These are phyloP conservation scores for Leccinum longicurvipes DNA, from an alignment of 768 basidiomycete genomes.

Conservation along the genomic window DNA sequence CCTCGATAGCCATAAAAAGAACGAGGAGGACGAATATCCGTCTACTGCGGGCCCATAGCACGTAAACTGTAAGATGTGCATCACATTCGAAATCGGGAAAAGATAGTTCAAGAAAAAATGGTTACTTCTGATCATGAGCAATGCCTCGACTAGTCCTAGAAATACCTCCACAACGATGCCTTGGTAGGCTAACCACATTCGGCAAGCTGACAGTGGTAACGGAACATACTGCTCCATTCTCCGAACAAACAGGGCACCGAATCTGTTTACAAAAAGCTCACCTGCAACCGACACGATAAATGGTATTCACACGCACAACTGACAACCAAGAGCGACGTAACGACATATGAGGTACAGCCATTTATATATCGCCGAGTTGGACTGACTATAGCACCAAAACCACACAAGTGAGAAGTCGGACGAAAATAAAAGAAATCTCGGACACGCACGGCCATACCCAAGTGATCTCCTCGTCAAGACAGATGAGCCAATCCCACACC, in stretches of 20 bases:
- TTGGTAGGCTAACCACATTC: constrained; percentile 11
- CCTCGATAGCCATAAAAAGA: not conserved
- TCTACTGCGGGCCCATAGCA: constrained; percentile 3
- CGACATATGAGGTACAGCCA: constrained; percentile 10
- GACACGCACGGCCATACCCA: constrained; percentile 8
- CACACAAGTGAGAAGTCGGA: not conserved
- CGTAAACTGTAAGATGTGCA: constrained; percentile 2
- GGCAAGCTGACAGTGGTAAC: constrained; percentile 1
- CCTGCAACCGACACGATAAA: not conserved
- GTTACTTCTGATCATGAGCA: constrained; percentile 11
- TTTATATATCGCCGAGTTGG: not conserved
- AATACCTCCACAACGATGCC: constrained; percentile 1
- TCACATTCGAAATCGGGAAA: not conserved
- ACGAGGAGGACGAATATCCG: constrained; percentile 1
- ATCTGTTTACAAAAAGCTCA: not conserved
- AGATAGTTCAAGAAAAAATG: not conserved
- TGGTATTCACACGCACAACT: constrained; percentile 1
- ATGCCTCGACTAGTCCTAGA: constrained; percentile 8
- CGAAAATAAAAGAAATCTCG: not conserved
- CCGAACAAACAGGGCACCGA: constrained; percentile 1
- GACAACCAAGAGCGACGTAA: constrained; percentile 5
- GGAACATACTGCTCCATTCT: constrained; percentile 1
- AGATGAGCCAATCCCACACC: constrained; percentile 11
- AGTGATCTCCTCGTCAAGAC: constrained; percentile 6
- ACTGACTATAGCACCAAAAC: not conserved